Conservation (phyloP, 768 basidiomycete genomes). For the Mycena kentingensis region DNA sequence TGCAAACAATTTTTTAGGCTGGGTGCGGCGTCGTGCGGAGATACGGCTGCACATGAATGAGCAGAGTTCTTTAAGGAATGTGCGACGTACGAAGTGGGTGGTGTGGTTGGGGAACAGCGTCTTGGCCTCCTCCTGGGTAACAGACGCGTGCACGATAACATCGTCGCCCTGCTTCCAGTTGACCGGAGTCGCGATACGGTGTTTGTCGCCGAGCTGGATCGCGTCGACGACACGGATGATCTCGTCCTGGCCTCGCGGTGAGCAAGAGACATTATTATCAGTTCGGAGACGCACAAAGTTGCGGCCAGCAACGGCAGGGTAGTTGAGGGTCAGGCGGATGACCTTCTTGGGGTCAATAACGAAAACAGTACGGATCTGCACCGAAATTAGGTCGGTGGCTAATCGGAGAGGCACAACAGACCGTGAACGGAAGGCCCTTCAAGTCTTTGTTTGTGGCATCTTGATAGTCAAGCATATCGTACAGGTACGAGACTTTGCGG, state of each 20-base stretch:
- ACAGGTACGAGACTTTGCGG: conserved; percentile 79
- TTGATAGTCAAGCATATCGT: conserved; percentile 96
- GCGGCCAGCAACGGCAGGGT: conserved; percentile 95
- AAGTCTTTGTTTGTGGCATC: conserved; percentile 87
- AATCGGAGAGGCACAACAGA: conserved; percentile 29
- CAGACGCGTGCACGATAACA: conserved; percentile 88
- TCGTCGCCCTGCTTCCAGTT: conserved; percentile 95
- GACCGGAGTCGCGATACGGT: conserved; percentile 85
- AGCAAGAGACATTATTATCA: background rate
- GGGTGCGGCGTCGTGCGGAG: conserved; percentile 71
- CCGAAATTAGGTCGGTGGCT: background rate
- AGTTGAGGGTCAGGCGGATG: conserved; percentile 86
- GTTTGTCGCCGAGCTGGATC: conserved; percentile 87
- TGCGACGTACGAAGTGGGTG: conserved; percentile 64
- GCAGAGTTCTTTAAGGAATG: conserved; percentile 1
- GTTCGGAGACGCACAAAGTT: conserved; percentile 57
- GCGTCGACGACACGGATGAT: conserved; percentile 82
- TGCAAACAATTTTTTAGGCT: too few species aligned
- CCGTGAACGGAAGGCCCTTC: conserved; percentile 94
- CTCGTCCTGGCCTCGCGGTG: conserved; percentile 37
- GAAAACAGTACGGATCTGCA: conserved; percentile 91
- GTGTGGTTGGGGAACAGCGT: conserved; percentile 84
- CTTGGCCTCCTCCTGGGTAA: conserved; percentile 87
- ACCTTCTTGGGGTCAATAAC: conserved; percentile 96
- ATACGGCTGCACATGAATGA: conserved; percentile 62